These are phyloP conservation scores for Phalaenopsis equestris DNA, from an alignment of 106 monocot species.

Conservation along the genomic window DNA sequence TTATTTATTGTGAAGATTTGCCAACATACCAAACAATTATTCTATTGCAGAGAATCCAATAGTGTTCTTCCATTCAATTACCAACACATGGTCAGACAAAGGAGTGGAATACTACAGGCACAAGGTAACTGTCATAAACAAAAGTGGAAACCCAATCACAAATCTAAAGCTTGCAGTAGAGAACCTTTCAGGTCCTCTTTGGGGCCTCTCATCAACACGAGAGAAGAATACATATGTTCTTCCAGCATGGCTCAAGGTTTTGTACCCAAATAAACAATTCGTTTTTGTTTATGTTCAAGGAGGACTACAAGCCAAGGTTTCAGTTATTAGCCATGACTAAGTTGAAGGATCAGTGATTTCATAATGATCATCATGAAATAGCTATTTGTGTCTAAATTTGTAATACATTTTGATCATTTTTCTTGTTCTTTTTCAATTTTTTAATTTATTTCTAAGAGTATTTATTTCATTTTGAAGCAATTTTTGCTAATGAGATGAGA, in stretches of 20 bases:
- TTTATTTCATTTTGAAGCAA: not conserved
- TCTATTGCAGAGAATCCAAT: slow-evolving; percentile 35
- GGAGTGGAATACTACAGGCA: slow-evolving; percentile 53
- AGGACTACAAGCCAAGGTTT: slow-evolving; percentile 54
- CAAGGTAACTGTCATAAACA: slow-evolving; percentile 56
- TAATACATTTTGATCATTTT: not conserved
- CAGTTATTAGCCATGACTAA: slow-evolving; percentile 25
- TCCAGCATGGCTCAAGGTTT: slow-evolving; percentile 42
- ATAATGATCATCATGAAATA: not conserved
- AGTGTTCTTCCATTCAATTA: slow-evolving; percentile 64
- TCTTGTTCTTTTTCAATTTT: not conserved
- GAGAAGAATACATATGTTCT: slow-evolving; percentile 44
- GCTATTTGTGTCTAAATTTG: not conserved
- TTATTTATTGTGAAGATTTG: no score
- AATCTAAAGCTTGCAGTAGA: slow-evolving; percentile 47
- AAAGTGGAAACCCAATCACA: slow-evolving; percentile 34
- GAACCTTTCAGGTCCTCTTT: slow-evolving; percentile 51
- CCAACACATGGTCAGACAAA: slow-evolving; percentile 35
- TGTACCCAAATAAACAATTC: slow-evolving; percentile 36
- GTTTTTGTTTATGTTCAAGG: slow-evolving; percentile 75
- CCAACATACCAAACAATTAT: no score
- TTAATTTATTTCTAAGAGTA: not conserved
- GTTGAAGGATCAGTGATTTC: not conserved
- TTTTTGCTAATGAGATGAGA: no score
- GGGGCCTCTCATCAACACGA: slow-evolving; percentile 44